phyloP scores from a whole-genome alignment of 208 protist genomes.

The Blastocrithidia nonstop region DNA sequence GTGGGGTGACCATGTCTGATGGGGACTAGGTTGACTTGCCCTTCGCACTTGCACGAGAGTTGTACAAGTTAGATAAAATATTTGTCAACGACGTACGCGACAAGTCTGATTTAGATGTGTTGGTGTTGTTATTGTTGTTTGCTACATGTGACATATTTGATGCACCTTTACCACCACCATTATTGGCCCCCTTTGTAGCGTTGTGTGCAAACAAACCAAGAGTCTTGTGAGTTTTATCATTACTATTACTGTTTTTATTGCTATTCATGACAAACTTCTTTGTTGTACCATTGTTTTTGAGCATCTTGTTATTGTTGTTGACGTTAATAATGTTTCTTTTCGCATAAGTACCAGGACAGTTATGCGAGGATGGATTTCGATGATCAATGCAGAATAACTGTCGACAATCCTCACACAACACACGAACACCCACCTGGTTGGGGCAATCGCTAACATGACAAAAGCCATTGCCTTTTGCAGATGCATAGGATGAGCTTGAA shows the following conservation, averaged over 20 bases:
- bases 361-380: conserved; percentile 28
- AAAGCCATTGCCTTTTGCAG: no score
- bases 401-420: conserved; percentile 47
- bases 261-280: no score
- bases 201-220: no score
- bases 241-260: conserved; percentile 1
- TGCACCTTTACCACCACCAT: no score
- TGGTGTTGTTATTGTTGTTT: background rate
- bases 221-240: no score
- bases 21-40: conserved; percentile 41
- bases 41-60: conserved; percentile 34
- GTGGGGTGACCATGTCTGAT: conserved; percentile 32
- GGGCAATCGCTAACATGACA: conserved; percentile 32
- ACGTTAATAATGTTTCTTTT: conserved; percentile 3
- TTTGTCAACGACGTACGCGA: conserved; percentile 9
- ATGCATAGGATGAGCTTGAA: no score
- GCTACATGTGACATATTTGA: no score
- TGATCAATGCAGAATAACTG: conserved; percentile 63
- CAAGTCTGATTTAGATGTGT: background rate
- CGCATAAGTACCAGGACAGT: conserved; percentile 14
- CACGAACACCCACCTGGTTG: conserved; percentile 13
- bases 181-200: no score
- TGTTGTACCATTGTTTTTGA: no score
- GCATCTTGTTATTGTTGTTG: no score
- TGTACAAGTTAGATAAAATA: conserved; percentile 19